These are phyloP conservation scores for Fusarium tjaetaba DNA, from an alignment of 2,329 filamentous ascomycete species.

Conservation along the genomic window DNA sequence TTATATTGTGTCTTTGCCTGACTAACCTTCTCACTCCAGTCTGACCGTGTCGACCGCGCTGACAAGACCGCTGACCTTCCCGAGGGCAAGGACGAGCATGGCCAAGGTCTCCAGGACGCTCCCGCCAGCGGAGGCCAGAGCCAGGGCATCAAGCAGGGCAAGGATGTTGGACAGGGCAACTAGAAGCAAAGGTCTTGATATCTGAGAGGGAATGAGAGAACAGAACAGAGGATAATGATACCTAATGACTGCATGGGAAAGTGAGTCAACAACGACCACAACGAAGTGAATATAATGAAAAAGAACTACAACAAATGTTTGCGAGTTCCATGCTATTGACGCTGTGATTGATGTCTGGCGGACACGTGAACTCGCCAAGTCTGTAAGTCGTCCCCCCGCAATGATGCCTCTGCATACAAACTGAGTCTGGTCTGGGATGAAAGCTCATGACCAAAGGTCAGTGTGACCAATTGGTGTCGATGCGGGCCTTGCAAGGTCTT, in stretches of 20 bases:
- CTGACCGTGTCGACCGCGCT: slow-evolving; percentile 54
- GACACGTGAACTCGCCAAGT: neutral
- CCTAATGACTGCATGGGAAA: slow-evolving; percentile 21
- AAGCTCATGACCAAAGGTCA: neutral
- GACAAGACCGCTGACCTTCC: slow-evolving; percentile 62
- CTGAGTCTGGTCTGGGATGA: neutral
- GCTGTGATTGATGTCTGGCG: neutral
- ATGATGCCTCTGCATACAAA: neutral
- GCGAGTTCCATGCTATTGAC: neutral
- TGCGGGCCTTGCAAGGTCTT: neutral
- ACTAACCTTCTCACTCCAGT: slow-evolving; percentile 27
- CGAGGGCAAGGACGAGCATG: slow-evolving; percentile 55
- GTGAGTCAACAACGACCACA: slow-evolving; percentile 20
- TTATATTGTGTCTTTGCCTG: neutral
- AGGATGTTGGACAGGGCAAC: slow-evolving; percentile 54
- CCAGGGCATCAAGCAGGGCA: slow-evolving; percentile 54
- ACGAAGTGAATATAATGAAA: slow-evolving; percentile 32
- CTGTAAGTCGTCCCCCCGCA: slow-evolving; percentile 4
- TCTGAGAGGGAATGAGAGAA: neutral
- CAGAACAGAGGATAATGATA: slow-evolving; percentile 27
- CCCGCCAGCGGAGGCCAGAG: slow-evolving; percentile 57
- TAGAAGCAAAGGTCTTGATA: neutral
- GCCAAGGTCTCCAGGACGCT: slow-evolving; percentile 52
- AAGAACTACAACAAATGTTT: slow-evolving; percentile 2
- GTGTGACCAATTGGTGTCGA: neutral